phyloP scores from a whole-genome alignment of 2,329 filamentous ascomycete genomes.

The Hymenoscyphus linearis region DNA sequence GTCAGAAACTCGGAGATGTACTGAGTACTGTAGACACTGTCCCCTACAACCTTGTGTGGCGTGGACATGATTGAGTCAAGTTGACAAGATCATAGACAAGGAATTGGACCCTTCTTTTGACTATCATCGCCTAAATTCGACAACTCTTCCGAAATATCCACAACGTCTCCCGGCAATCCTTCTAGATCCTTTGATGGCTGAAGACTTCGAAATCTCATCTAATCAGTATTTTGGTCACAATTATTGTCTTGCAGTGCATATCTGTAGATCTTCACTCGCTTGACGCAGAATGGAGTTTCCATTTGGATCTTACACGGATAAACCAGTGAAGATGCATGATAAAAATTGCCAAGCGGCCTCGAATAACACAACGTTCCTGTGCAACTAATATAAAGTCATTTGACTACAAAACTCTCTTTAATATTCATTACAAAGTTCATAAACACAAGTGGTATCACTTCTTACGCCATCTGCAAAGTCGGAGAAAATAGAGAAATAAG shows the following conservation, averaged over 20 bases:
- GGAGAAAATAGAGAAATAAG: neutral
- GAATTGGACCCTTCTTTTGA: neutral
- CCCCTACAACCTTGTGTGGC: neutral
- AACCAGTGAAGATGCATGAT: neutral
- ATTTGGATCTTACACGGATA: neutral
- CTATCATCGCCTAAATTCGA: neutral
- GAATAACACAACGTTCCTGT: neutral
- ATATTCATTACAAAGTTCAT: neutral
- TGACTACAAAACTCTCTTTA: neutral
- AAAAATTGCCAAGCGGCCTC: neutral
- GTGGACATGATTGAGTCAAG: neutral
- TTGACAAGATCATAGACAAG: neutral
- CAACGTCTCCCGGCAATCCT: neutral
- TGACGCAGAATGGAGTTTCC: neutral
- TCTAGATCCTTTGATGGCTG: neutral
- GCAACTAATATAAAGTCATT: neutral
- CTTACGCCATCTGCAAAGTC: slow-evolving; percentile 1
- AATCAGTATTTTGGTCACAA: no score
- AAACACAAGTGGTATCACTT: neutral
- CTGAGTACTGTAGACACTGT: no score
- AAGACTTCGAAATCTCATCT: neutral
- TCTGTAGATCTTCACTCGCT: neutral
- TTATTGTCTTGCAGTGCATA: no score
- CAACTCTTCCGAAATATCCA: neutral
- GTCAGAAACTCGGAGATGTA: neutral